Evolutionary conservation across 2,329 filamentous ascomycete genomes (phyloP).

Genomic region (Colletotrichum cereale): DNA sequence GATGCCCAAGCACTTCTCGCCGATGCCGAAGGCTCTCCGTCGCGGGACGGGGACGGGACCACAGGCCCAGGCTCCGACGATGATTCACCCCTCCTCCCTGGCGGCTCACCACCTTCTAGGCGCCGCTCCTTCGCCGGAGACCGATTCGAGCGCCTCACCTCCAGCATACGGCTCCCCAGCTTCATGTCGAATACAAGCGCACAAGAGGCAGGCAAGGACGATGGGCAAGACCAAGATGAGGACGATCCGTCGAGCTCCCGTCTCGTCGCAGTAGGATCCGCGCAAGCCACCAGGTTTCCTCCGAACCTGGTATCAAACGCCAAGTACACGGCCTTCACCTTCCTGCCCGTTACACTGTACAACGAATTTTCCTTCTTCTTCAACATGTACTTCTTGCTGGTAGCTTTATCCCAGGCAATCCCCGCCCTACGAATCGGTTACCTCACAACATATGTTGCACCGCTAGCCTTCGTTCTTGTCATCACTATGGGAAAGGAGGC

Average conservation of each 20-base stretch:
- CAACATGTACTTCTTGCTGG: constrained; percentile 98
- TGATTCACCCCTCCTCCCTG: constrained; percentile 78
- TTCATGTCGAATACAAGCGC: constrained; percentile 66
- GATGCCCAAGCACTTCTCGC: constrained; percentile 77
- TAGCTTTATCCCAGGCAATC: constrained; percentile 93
- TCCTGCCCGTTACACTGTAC: constrained; percentile 93
- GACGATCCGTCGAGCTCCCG: constrained; percentile 79
- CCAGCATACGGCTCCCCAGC: constrained; percentile 73
- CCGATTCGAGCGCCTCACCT: constrained; percentile 59
- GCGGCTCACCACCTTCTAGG: constrained; percentile 49
- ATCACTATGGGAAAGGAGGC: constrained; percentile 98
- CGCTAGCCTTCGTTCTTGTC: constrained; percentile 88
- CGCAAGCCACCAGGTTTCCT: constrained; percentile 82
- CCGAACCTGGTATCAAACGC: constrained; percentile 95
- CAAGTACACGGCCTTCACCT: constrained; percentile 96
- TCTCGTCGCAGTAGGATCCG: constrained; percentile 79
- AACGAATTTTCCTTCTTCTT: constrained; percentile 99
- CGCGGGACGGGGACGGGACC: constrained; percentile 71
- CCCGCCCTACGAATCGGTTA: constrained; percentile 92
- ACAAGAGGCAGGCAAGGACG: constrained; percentile 52
- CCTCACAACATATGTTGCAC: constrained; percentile 92
- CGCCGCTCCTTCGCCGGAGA: constrained; percentile 56
- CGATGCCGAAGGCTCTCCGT: constrained; percentile 67
- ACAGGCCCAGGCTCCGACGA: constrained; percentile 61
- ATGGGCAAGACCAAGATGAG: constrained; percentile 63